Base-by-base conservation (phyloP, 208 protist genomes). In the Crithidia fasciculata region DNA sequence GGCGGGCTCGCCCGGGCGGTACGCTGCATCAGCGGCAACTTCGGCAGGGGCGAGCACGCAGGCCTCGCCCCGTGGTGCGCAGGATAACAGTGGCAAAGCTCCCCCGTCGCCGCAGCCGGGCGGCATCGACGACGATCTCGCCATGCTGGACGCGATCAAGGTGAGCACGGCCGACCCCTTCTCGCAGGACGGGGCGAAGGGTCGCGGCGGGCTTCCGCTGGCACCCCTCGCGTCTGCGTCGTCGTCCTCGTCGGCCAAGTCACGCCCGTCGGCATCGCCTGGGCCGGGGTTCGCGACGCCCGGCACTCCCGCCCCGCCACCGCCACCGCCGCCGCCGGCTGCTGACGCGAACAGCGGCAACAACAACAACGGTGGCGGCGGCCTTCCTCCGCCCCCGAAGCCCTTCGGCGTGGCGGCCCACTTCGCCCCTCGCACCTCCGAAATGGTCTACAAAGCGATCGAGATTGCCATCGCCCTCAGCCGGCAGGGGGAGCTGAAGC, bases 401-500 rank as follows among this genome's bases (percentile, higher is more conserved):
- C 54, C 52, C 8, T 58, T 79, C 39, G 74, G 74, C 45, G 74
- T 58, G 52, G 74, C 74, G 5, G 68, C 74, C 9, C 74, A 79
- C 67, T 79, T 79, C 36, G 60, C 74, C 8, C 74, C 74, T 13
- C 87, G 88, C 55, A 80, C 83, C 18, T 86, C 86, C 3, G 84
- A 90, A 37, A 72, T 85, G 69, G 84, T 94, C 5, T 74, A 87
- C 43, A 82, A 83, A 47, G 87, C 87, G 28, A 92, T 94, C 47
- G 91, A 94, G 16, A 65, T 92, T 19, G 76, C 89, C 18, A 89
- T 76, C 39, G 45, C 70, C 39, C 72, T 92, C 45, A 76, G 67
- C 62, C 63, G 80, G 55, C 83, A 88, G 59, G 76, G 80, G 41
- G 84, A 94, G 78, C 76, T 88, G 57, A 96, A 96, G 82, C 84